Evolutionary conservation across 768 basidiomycete genomes (phyloP).

Genomic region (Porpolomopsis calyptriformis): DNA sequence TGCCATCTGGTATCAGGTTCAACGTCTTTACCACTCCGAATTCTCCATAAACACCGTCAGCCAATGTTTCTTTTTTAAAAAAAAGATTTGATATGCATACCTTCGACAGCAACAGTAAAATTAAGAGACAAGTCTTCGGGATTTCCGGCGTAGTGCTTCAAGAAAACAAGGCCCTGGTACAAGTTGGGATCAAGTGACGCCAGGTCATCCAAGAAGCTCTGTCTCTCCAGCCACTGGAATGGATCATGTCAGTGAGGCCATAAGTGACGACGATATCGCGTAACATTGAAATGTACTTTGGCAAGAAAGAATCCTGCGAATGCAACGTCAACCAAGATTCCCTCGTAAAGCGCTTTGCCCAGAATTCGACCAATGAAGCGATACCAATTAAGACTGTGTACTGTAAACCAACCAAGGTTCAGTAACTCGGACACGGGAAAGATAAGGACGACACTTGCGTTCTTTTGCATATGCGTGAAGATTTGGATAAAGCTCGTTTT

Average conservation of each 20-base stretch:
- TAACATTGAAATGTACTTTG: constrained; percentile 53
- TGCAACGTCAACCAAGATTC: constrained; percentile 87
- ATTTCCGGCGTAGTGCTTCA: constrained; percentile 85
- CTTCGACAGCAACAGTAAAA: constrained; percentile 81
- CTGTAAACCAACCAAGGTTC: constrained; percentile 26
- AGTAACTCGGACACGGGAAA: neutral
- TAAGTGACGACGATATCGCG: neutral
- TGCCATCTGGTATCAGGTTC: constrained; percentile 75
- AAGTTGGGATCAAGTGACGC: constrained; percentile 85
- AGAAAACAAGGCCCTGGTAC: constrained; percentile 83
- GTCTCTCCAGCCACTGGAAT: constrained; percentile 77
- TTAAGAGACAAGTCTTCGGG: constrained; percentile 86
- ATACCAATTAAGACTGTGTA: constrained; percentile 84
- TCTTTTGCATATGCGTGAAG: constrained; percentile 88
- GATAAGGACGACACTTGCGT: constrained; percentile 35
- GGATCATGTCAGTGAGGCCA: neutral
- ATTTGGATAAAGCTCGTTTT: constrained; percentile 92
- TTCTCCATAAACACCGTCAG: constrained; percentile 38
- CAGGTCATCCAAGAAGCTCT: constrained; percentile 88
- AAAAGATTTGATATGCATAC: constrained; percentile 23
- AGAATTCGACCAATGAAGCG: constrained; percentile 87
- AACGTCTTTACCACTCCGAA: constrained; percentile 68
- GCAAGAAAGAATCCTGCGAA: constrained; percentile 94
- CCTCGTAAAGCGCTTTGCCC: constrained; percentile 94
- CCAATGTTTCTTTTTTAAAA: neutral